A percentile compares a stretch with the other conserved stretches of the same genome.
These are phyloP conservation scores for Lactarius quietus DNA, from an alignment of 768 basidiomycete species.

Conservation along the genomic window DNA sequence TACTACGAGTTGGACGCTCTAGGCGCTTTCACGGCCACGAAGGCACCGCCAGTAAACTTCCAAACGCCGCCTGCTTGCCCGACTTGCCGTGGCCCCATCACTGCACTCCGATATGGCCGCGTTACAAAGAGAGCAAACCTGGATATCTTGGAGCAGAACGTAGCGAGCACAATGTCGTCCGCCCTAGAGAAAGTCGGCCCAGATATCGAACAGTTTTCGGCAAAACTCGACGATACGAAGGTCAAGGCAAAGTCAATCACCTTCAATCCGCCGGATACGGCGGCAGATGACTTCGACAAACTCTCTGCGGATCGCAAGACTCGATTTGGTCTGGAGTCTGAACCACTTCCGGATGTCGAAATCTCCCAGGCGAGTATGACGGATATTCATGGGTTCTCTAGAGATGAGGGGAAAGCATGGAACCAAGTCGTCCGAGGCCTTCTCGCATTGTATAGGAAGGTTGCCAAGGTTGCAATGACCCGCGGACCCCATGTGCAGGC, in stretches of 20 bases:
- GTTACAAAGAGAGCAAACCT: constrained; percentile 36
- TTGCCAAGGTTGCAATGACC: constrained; percentile 28
- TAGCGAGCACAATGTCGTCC: constrained; percentile 34
- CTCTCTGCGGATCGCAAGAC: not conserved
- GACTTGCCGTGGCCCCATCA: constrained; percentile 36
- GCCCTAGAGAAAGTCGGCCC: constrained; percentile 23
- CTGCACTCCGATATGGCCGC: constrained; percentile 36
- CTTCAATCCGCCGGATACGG: not conserved
- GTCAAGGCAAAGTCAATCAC: constrained; percentile 25
- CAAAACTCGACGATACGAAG: constrained; percentile 9
- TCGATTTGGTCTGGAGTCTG: constrained; percentile 15
- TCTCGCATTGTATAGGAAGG: constrained; percentile 29
- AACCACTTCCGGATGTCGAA: constrained; percentile 22
- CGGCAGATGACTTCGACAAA: not conserved
- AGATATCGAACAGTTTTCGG: constrained; percentile 18
- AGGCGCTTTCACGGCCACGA: constrained; percentile 28
- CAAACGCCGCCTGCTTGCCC: constrained; percentile 36
- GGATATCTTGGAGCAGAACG: constrained; percentile 38
- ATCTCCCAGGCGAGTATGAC: constrained; percentile 23
- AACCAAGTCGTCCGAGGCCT: constrained; percentile 25
- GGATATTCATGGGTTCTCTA: constrained; percentile 25
- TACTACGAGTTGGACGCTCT: constrained; percentile 32
- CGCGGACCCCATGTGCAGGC: constrained; percentile 35
- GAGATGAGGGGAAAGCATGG: constrained; percentile 30
- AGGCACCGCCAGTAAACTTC: constrained; percentile 32